These are phyloP conservation scores for Phycomyces nitens DNA, from an alignment of 192 early-diverging fungal species.

Conservation along the genomic window DNA sequence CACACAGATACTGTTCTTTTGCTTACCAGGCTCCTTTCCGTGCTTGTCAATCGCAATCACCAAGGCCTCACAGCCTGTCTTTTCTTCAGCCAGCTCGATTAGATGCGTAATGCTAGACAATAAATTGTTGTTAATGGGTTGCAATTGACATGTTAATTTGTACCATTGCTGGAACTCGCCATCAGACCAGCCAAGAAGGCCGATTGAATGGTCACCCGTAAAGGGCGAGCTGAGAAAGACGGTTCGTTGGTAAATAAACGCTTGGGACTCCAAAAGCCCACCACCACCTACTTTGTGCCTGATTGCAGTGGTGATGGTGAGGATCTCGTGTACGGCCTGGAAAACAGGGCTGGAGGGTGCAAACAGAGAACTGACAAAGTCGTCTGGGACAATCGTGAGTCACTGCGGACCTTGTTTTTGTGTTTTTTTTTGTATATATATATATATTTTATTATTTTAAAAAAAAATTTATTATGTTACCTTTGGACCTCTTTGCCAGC, in stretches of 20 bases:
- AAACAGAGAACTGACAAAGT: constrained; percentile 22
- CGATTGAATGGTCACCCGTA: constrained; percentile 11
- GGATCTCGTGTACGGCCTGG: constrained; percentile 11
- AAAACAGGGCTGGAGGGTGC: constrained; percentile 6
- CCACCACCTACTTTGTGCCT: not conserved
- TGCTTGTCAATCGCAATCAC: constrained; percentile 29
- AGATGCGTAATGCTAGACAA: constrained; percentile 29
- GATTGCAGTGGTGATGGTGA: constrained; percentile 12
- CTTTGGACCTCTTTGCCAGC: no score
- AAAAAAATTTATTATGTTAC: no score
- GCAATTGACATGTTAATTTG: no score
- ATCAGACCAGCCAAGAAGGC: constrained; percentile 20
- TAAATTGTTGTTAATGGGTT: no score
- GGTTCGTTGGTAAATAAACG: constrained; percentile 32
- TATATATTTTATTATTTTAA: no score
- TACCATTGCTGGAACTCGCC: constrained; percentile 36
- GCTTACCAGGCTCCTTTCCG: not conserved
- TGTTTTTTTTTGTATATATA: no score
- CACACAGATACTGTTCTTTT: no score
- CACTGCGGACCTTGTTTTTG: not conserved
- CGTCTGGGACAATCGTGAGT: constrained; percentile 10
- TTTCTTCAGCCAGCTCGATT: constrained; percentile 37
- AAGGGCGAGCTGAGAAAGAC: constrained; percentile 30
- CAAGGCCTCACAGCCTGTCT: constrained; percentile 28
- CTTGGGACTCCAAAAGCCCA: constrained; percentile 24